A percentile compares a stretch with the other conserved stretches of the same genome.
Evolutionary conservation across 2,329 filamentous ascomycete species (phyloP).

Genomic region (Grosmannia penicillata): DNA sequence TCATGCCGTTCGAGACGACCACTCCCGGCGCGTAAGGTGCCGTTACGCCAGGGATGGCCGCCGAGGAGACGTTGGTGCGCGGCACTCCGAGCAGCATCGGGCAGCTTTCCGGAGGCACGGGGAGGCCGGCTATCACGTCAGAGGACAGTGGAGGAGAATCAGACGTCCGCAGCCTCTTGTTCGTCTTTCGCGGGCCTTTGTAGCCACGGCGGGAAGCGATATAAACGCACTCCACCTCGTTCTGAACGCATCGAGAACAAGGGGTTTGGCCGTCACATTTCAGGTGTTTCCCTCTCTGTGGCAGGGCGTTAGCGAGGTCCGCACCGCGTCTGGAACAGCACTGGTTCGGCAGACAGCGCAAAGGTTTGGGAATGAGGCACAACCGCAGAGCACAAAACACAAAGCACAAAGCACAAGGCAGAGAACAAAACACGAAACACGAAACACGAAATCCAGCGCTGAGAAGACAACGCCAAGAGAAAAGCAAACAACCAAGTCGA

Average conservation of each 20-base stretch:
- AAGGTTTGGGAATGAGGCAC: neutral
- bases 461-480: neutral
- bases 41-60: slow-evolving; percentile 6
- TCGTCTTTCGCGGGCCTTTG: slow-evolving; percentile 45
- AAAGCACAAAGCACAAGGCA: neutral
- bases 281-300: slow-evolving; percentile 48
- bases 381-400: neutral
- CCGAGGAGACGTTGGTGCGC: slow-evolving; percentile 7
- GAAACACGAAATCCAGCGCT: neutral
- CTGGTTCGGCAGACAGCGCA: neutral
- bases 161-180: slow-evolving; percentile 36
- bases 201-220: slow-evolving; percentile 62
- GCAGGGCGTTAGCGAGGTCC: neutral
- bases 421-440: neutral
- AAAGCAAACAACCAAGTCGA: neutral
- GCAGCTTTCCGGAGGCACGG: slow-evolving; percentile 20
- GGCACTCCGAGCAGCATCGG: slow-evolving; percentile 28
- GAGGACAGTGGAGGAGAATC: too few species aligned
- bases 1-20: neutral
- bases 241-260: slow-evolving; percentile 50
- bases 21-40: neutral
- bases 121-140: too few species aligned
- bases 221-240: slow-evolving; percentile 51
- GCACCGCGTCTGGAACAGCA: neutral
- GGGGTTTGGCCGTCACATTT: slow-evolving; percentile 61